Conservation (phyloP, 495 filamentous ascomycete genomes). For the Penicillium taxi region DNA sequence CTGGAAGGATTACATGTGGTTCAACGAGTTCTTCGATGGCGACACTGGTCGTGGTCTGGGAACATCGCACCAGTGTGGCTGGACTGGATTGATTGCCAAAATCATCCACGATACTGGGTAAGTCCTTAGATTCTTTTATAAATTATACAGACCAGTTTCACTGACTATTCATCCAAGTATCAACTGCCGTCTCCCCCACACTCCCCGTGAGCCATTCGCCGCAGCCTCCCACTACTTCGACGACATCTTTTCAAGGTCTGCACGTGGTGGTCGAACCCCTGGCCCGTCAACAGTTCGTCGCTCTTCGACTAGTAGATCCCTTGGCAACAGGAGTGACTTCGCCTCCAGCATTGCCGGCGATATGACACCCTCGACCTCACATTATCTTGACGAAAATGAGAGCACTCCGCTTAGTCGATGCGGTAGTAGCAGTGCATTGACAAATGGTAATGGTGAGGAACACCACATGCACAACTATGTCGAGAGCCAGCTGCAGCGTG, state of each 20-base stretch:
- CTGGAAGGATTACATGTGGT: conserved; percentile 92
- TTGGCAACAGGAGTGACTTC: conserved; percentile 79
- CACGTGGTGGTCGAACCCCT: conserved; percentile 32
- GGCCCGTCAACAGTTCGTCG: conserved; percentile 57
- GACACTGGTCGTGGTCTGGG: conserved; percentile 84
- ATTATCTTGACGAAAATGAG: conserved; percentile 25
- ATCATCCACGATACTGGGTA: conserved; percentile 96
- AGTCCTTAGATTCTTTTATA: conserved; percentile 19
- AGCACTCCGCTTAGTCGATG: conserved; percentile 22
- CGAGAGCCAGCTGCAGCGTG: conserved; percentile 56
- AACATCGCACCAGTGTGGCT: conserved; percentile 91
- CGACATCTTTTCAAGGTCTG: conserved; percentile 61
- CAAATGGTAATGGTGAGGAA: conserved; percentile 45
- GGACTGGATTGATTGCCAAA: conserved; percentile 94
- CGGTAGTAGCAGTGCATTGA: conserved; percentile 15
- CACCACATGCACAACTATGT: conserved; percentile 64
- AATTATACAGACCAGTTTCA: conserved; percentile 6
- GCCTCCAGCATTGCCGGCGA: conserved; percentile 35
- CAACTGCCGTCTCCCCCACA: conserved; percentile 87
- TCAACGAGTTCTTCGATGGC: conserved; percentile 95
- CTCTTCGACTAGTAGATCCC: conserved; percentile 78
- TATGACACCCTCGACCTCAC: conserved; percentile 18
- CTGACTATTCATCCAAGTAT: conserved; percentile 46
- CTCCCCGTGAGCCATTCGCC: conserved; percentile 73
- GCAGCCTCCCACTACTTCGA: conserved; percentile 92